These are phyloP conservation scores for Oligophagozyma castellii DNA, from an alignment of 1,139 yeast genomes.

Conservation along the genomic window DNA sequence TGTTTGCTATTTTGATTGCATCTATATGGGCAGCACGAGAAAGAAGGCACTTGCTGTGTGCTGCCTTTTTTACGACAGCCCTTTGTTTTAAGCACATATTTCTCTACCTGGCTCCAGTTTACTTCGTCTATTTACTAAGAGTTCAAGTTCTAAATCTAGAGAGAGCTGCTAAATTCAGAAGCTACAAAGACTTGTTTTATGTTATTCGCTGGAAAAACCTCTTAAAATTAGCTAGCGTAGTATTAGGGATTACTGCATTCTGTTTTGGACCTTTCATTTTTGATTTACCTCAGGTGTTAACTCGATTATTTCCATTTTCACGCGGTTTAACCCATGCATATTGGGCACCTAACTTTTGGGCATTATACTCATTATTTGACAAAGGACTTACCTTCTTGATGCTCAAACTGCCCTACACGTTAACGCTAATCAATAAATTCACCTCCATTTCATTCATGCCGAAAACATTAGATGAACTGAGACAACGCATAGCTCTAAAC, in stretches of 20 bases:
- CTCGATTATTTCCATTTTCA: conserved; percentile 79
- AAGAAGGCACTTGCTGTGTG: conserved; percentile 46
- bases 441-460: conserved; percentile 21
- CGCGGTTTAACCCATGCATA: conserved; percentile 95
- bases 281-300: conserved; percentile 50
- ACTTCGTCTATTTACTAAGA: conserved; percentile 64
- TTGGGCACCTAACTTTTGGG: conserved; percentile 99
- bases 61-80: conserved; percentile 57
- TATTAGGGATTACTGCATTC: conserved; percentile 42
- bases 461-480: conserved; percentile 19
- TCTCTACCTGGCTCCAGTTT: conserved; percentile 88
- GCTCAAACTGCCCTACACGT: conserved; percentile 33
- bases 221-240: conserved; percentile 51
- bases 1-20: conserved; percentile 70
- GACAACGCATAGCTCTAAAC: conserved; percentile 14
- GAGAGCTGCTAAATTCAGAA: conserved; percentile 20
- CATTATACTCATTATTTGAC: conserved; percentile 78
- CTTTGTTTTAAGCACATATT: conserved; percentile 92
- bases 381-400: conserved; percentile 46
- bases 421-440: conserved; percentile 22
- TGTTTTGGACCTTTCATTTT: conserved; percentile 76
- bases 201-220: conserved; percentile 47
- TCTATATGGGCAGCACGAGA: conserved; percentile 61
- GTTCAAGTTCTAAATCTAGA: conserved; percentile 36
- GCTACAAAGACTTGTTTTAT: conserved; percentile 24